Evolutionary conservation across 306 rosid species (phyloP).

Genomic region (Sophora flavescens): DNA sequence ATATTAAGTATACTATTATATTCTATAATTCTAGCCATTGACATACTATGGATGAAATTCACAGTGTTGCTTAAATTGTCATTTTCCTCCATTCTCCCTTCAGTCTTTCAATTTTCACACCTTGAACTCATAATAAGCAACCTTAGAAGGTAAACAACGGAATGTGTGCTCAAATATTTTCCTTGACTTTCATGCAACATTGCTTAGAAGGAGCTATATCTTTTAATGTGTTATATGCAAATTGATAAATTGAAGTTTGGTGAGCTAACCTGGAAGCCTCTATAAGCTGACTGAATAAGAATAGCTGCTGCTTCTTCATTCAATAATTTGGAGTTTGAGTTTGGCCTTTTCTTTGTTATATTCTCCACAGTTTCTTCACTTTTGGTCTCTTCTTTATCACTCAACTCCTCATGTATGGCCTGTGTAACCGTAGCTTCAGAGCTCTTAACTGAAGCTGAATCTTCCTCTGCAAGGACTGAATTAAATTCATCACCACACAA

Average conservation of each 20-base stretch:
- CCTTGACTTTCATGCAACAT: not conserved
- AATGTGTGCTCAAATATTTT: not conserved
- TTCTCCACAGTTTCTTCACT: slow-evolving; percentile 65
- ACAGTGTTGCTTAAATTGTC: slow-evolving; percentile 2
- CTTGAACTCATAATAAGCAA: not conserved
- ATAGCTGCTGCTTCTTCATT: slow-evolving; percentile 74
- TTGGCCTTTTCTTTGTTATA: slow-evolving; percentile 25
- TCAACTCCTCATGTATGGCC: slow-evolving; percentile 47
- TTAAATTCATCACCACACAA: slow-evolving; percentile 88
- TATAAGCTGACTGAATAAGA: slow-evolving; percentile 80
- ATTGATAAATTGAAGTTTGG: slow-evolving; percentile 35
- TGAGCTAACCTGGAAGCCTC: slow-evolving; percentile 68
- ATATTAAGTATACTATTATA: not conserved
- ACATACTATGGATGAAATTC: not conserved
- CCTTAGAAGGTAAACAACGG: not conserved
- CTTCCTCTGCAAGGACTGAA: slow-evolving; percentile 77
- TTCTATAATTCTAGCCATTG: not conserved
- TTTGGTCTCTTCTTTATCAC: slow-evolving; percentile 42
- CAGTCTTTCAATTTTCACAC: slow-evolving; percentile 3
- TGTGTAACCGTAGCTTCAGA: slow-evolving; percentile 70
- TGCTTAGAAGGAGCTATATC: not conserved
- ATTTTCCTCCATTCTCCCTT: not conserved
- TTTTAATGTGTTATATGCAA: slow-evolving; percentile 19
- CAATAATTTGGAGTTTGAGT: slow-evolving; percentile 45
- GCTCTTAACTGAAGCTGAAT: slow-evolving; percentile 73